These are phyloP conservation scores for Galerina marginata DNA, from an alignment of 768 basidiomycete genomes.

Conservation along the genomic window DNA sequence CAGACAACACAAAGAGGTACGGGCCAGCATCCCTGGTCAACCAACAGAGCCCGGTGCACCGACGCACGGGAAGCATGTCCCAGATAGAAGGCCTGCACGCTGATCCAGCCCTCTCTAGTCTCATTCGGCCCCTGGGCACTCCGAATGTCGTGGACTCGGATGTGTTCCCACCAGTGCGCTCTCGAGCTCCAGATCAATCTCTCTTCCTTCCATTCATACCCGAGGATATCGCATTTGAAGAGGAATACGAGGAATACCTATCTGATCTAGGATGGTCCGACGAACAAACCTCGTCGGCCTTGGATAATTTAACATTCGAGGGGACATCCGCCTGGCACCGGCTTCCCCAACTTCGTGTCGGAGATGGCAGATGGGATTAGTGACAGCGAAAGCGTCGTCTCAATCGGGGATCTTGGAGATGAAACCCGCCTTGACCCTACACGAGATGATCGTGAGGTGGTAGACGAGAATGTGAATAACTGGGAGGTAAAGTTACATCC, in stretches of 20 bases:
- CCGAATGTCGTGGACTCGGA: slow-evolving; percentile 84
- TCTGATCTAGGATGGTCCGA: slow-evolving; percentile 85
- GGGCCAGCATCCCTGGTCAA: slow-evolving; percentile 60
- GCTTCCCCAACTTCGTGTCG: slow-evolving; percentile 77
- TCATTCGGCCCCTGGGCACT: slow-evolving; percentile 77
- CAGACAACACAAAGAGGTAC: slow-evolving; percentile 93
- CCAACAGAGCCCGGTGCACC: slow-evolving; percentile 62
- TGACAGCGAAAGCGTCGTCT: slow-evolving; percentile 92
- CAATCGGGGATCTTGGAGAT: slow-evolving; percentile 88
- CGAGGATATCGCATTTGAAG: slow-evolving; percentile 94
- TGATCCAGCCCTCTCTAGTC: slow-evolving; percentile 74
- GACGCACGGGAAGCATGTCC: slow-evolving; percentile 84
- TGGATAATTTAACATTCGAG: slow-evolving; percentile 27
- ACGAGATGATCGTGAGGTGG: slow-evolving; percentile 64
- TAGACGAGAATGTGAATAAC: slow-evolving; percentile 88
- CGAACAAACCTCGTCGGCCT: slow-evolving; percentile 37
- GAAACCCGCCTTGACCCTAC: slow-evolving; percentile 70
- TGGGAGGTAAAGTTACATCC: slow-evolving; percentile 78
- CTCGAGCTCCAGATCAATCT: slow-evolving; percentile 81
- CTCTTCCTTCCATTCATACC: slow-evolving; percentile 91
- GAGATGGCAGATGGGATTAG: slow-evolving; percentile 89
- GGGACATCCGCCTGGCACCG: slow-evolving; percentile 80
- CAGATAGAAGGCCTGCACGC: slow-evolving; percentile 79
- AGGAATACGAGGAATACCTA: slow-evolving; percentile 95
- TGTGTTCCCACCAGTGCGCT: slow-evolving; percentile 93